A percentile compares a stretch with the other conserved stretches of the same genome.
These are phyloP conservation scores for Epichloe scottii DNA, from an alignment of 2,329 filamentous ascomycete species.

Conservation along the genomic window DNA sequence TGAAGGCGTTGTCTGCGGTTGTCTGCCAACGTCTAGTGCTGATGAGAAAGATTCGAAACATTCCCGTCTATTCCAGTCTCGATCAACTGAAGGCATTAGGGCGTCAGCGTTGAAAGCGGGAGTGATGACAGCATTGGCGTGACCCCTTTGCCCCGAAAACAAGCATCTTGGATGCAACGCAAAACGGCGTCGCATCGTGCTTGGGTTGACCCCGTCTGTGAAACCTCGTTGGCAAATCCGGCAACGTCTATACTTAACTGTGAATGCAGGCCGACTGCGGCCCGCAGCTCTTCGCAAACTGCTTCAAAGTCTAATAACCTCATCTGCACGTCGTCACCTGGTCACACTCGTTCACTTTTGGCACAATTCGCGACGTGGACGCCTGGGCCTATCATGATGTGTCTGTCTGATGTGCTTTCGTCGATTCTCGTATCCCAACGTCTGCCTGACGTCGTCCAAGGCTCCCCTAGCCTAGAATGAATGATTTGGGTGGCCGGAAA, in stretches of 20 bases:
- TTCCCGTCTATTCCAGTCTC: too few species aligned
- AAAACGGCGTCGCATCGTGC: conserved; percentile 1
- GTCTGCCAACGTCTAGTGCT: too few species aligned
- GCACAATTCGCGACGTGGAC: not conserved
- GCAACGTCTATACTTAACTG: not conserved
- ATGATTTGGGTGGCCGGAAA: not conserved
- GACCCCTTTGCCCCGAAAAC: conserved; percentile 5
- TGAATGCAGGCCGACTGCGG: not conserved
- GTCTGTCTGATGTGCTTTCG: too few species aligned
- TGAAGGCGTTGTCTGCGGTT: too few species aligned
- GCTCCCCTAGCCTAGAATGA: too few species aligned
- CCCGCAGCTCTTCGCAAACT: not conserved
- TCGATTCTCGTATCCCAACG: too few species aligned
- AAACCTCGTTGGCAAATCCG: not conserved
- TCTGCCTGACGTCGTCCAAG: too few species aligned
- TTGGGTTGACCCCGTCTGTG: not conserved
- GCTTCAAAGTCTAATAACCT: too few species aligned
- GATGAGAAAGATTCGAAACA: too few species aligned
- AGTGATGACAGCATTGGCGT: not conserved
- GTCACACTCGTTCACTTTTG: not conserved
- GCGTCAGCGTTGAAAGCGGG: not conserved
- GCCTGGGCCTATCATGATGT: not conserved
- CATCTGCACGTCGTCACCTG: not conserved
- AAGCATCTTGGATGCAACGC: not conserved
- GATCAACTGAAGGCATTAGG: too few species aligned